A percentile compares a stretch with the other conserved stretches of the same genome.
These are phyloP conservation scores for Ceratocystis lukuohia DNA, from an alignment of 2,329 filamentous ascomycete species.

Conservation along the genomic window DNA sequence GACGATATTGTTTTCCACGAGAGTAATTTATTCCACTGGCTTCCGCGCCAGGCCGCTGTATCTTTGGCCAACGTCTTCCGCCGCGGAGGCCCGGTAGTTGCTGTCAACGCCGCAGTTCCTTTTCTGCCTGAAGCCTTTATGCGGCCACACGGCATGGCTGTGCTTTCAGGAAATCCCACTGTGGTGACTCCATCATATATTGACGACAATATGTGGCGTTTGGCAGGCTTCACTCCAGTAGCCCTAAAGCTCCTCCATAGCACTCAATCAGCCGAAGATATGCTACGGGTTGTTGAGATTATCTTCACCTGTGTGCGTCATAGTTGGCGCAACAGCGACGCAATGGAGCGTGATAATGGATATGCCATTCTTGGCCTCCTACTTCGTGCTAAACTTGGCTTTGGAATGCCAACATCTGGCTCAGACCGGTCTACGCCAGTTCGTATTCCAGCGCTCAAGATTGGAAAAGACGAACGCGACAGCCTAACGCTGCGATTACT, in stretches of 20 bases:
- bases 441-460: constrained; percentile 25
- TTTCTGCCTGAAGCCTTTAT: constrained; percentile 81
- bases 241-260: constrained; percentile 74
- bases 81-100: constrained; percentile 62
- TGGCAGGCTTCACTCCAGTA: constrained; percentile 81
- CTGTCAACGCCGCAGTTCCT: constrained; percentile 77
- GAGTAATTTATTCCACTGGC: constrained; percentile 57
- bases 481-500: constrained; percentile 51
- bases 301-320: constrained; percentile 74
- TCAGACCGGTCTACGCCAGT: background rate
- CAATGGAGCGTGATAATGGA: constrained; percentile 91
- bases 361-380: constrained; percentile 79
- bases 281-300: constrained; percentile 66
- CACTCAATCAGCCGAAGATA: constrained; percentile 54
- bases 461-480: constrained; percentile 42
- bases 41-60: constrained; percentile 59
- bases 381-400: constrained; percentile 66
- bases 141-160: constrained; percentile 63
- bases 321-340: constrained; percentile 95
- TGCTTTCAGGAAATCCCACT: constrained; percentile 71
- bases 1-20: constrained; percentile 70
- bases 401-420: constrained; percentile 10
- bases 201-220: constrained; percentile 82
- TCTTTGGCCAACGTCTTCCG: constrained; percentile 57
- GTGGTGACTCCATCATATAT: constrained; percentile 69